phyloP scores from a whole-genome alignment of 805 yeast species.

The Tetrapisispora nanseiensis region DNA sequence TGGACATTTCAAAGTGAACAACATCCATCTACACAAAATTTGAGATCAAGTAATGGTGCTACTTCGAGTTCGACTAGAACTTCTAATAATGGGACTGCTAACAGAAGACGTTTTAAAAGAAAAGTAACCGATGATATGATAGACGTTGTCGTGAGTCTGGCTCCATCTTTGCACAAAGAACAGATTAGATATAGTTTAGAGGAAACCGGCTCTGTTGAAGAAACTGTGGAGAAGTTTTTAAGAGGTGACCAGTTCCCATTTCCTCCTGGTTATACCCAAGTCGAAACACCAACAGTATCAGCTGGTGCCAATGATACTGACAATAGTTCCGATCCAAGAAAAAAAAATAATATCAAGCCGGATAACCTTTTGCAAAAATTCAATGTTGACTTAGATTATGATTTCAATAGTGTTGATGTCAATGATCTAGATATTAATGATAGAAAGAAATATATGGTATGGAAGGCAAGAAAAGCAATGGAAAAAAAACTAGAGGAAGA shows the following conservation, averaged over 20 bases:
- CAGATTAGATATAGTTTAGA: constrained; percentile 70
- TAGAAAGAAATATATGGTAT: constrained; percentile 37
- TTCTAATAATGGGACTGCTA: constrained; percentile 1
- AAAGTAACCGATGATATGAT: constrained; percentile 63
- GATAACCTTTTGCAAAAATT: constrained; percentile 25
- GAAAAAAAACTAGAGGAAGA: constrained; percentile 21
- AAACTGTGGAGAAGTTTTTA: constrained; percentile 61
- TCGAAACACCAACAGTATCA: constrained; percentile 5
- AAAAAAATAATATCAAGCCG: constrained; percentile 23
- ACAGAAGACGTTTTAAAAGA: constrained; percentile 28
- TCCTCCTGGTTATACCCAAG: constrained; percentile 36
- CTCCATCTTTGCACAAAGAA: constrained; percentile 57
- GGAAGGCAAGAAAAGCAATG: constrained; percentile 53
- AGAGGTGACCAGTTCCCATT: constrained; percentile 50
- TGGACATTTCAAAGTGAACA: constrained; percentile 59
- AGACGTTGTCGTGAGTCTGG: constrained; percentile 74
- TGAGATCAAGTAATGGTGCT: background rate
- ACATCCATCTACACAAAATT: constrained; percentile 28
- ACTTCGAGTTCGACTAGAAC: constrained; percentile 3
- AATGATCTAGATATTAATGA: constrained; percentile 18
- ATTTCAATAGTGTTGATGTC: constrained; percentile 10
- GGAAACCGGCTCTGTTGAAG: constrained; percentile 70
- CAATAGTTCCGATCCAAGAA: constrained; percentile 20
- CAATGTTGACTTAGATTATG: constrained; percentile 17
- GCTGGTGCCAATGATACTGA: background rate